Base-by-base conservation (phyloP, 192 early-diverging fungal genomes). In the Coemansia sp. region DNA sequence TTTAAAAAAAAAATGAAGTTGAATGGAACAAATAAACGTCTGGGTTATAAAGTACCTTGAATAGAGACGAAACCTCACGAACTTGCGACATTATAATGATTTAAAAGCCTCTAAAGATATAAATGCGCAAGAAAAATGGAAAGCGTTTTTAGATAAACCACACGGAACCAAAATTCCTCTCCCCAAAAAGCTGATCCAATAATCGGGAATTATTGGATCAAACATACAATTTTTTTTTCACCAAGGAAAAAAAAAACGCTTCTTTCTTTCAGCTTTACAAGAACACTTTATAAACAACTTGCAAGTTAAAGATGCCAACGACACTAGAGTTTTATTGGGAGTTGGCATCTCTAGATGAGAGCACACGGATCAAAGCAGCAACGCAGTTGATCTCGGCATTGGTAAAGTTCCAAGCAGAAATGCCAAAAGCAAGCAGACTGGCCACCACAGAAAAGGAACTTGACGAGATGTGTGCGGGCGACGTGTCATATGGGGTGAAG, bases 401-500 rank as follows among this genome's bases (percentile, higher is more conserved):
- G 23, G 67, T 65, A 52, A 69, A 73, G 52, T 75, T 85, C 36
- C 84, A 86, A 49, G 76, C 75, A 20, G 60, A 52, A 39, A 70
- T 53, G 48, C 59, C 57, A 7, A 55, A 31, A 53, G 50, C 65
- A 6, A 53, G 26, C 37, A 53, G 47, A 35, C 11, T 71, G 45
- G 83, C 79, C 12, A 68, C 69, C 50, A 81, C 82, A 9, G 86
- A 87, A 45, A 86, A 85, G 36, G 74, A 72, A 14, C 56, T 92
- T 35, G 84, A 91, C 49, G 62, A 65, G 52, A 63, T 77, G 36
- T 89, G 85, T 63, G 84, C 88, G 13, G 81, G 83, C 38, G 93
- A 95, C 57, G 87, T 97, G 14, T 67, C 87, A 7, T 99, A 99
- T 60, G 90, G 87, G 0, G 61, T 96, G 11, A 86, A 85, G 65